Percentiles rank a stretch among this genome's conserved stretches.
Evolutionary conservation across 768 basidiomycete genomes (phyloP).

Genomic region (Mycena rosella): DNA sequence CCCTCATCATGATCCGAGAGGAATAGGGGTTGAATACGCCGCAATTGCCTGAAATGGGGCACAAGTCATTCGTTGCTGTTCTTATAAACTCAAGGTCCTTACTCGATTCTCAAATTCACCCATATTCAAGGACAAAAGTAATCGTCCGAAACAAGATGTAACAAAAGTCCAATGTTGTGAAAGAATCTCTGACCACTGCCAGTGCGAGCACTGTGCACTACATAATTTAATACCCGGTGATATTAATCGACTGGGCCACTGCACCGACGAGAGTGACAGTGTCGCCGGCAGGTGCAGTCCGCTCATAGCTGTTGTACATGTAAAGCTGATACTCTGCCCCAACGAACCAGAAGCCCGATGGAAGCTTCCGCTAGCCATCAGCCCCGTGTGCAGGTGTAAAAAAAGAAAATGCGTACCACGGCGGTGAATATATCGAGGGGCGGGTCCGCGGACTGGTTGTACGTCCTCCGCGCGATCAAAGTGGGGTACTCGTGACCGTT

Average conservation of each 20-base stretch:
- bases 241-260: constrained; percentile 9
- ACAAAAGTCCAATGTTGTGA: constrained; percentile 14
- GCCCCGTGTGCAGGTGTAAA: neutral
- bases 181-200: constrained; percentile 5
- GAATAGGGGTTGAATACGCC: too few relatives aligned
- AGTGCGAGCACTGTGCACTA: constrained; percentile 1
- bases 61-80: too few relatives aligned
- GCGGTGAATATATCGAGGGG: constrained; percentile 15
- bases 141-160: neutral
- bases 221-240: constrained; percentile 21
- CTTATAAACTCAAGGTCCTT: too few relatives aligned
- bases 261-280: constrained; percentile 15
- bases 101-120: too few relatives aligned
- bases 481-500: constrained; percentile 15
- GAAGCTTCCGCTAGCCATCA: neutral
- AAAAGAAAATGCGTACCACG: constrained; percentile 8
- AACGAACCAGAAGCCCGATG: constrained; percentile 18
- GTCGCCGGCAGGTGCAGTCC: constrained; percentile 12
- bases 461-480: constrained; percentile 12
- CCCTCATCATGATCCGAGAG: too few relatives aligned
- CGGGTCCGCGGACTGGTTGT: constrained; percentile 13
- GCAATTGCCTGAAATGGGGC: too few relatives aligned
- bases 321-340: constrained; percentile 17
- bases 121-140: too few relatives aligned
- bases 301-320: constrained; percentile 20